A percentile compares a stretch with the other conserved stretches of the same genome.
Conservation (phyloP, 495 filamentous ascomycete genomes). For the Glutinoglossum americanum region DNA sequence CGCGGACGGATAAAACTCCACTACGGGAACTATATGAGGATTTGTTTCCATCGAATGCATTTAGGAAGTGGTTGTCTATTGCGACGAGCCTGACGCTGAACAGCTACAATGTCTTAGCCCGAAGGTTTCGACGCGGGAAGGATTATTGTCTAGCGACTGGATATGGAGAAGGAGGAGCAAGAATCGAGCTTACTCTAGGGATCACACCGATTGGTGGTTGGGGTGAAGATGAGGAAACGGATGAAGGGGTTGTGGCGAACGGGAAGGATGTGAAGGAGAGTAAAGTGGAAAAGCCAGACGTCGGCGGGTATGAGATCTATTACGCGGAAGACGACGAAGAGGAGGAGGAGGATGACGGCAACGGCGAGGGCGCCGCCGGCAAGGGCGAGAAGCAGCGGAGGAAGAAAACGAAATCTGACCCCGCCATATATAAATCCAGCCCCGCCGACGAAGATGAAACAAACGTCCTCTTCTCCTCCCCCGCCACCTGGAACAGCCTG, state of each 20-base stretch:
- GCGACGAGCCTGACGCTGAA: slow-evolving; percentile 50
- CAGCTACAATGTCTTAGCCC: slow-evolving; percentile 45
- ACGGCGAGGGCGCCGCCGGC: slow-evolving; percentile 15
- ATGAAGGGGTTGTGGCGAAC: slow-evolving; percentile 26
- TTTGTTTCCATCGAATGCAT: slow-evolving; percentile 66
- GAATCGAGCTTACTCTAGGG: slow-evolving; percentile 68
- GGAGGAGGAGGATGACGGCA: slow-evolving; percentile 37
- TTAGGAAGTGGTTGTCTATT: slow-evolving; percentile 70
- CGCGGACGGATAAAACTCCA: slow-evolving; percentile 18
- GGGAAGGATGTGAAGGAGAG: slow-evolving; percentile 13
- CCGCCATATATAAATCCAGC: not conserved
- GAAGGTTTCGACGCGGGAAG: slow-evolving; percentile 64
- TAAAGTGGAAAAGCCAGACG: not conserved
- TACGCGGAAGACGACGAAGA: slow-evolving; percentile 7
- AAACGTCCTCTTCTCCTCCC: slow-evolving; percentile 9
- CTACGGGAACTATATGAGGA: slow-evolving; percentile 55
- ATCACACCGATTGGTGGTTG: slow-evolving; percentile 67
- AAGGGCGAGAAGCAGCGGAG: slow-evolving; percentile 12
- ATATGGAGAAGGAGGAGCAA: slow-evolving; percentile 39
- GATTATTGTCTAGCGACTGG: slow-evolving; percentile 87
- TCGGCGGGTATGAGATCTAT: not conserved
- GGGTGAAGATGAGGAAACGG: slow-evolving; percentile 45
- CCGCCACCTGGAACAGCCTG: slow-evolving; percentile 75
- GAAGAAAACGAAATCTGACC: slow-evolving; percentile 20
- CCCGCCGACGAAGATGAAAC: not conserved